Evolutionary conservation across 345 rosid species (phyloP).

Genomic region (Limnanthes douglasii): DNA sequence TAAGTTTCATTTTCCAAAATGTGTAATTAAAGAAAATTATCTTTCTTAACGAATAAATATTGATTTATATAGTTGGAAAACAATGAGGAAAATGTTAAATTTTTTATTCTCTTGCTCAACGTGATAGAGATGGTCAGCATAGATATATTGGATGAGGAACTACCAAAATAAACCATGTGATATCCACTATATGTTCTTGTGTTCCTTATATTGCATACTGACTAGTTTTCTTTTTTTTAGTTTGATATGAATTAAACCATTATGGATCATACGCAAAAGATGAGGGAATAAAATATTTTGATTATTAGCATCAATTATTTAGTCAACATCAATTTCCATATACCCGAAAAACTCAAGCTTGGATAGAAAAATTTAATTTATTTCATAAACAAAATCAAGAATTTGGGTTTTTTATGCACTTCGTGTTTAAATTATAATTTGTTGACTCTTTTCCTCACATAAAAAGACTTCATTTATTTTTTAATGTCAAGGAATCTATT

Average conservation of each 20-base stretch:
- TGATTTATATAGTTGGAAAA: constrained; percentile 23
- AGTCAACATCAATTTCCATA: constrained; percentile 28
- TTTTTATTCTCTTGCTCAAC: constrained; percentile 34
- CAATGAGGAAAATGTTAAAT: constrained; percentile 25
- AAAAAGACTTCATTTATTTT: constrained; percentile 38
- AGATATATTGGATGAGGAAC: constrained; percentile 41
- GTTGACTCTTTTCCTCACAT: constrained; percentile 16
- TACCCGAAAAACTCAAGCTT: constrained; percentile 25
- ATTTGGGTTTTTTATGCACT: not conserved
- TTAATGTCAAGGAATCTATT: constrained; percentile 51
- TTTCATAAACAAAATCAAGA: constrained; percentile 1
- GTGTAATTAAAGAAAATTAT: constrained; percentile 7
- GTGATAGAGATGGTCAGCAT: constrained; percentile 47
- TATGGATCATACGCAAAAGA: constrained; percentile 28
- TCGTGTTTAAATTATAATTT: constrained; percentile 1
- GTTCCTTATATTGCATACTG: constrained; percentile 4
- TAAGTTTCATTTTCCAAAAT: constrained; percentile 12
- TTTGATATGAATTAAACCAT: constrained; percentile 27
- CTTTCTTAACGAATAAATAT: not conserved
- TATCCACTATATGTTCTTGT: constrained; percentile 4
- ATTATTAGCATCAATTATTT: constrained; percentile 27
- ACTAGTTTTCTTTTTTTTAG: constrained; percentile 12
- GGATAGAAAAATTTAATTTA: constrained; percentile 36
- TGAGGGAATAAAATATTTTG: constrained; percentile 39
- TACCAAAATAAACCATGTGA: constrained; percentile 22